These are phyloP conservation scores for Aspergillus sp. DNA, from an alignment of 2,329 filamentous ascomycete genomes.

Conservation along the genomic window DNA sequence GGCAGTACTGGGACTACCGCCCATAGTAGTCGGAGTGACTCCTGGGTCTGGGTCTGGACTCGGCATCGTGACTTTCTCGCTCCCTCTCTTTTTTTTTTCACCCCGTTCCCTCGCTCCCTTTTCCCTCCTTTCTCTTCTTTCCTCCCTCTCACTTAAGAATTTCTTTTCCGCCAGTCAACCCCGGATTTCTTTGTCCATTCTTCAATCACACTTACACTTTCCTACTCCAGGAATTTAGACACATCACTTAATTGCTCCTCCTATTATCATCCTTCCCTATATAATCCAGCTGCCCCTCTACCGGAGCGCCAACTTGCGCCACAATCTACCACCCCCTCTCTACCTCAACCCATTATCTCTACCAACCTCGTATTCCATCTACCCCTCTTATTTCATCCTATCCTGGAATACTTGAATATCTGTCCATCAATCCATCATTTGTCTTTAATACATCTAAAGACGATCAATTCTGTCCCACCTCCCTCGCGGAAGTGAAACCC, in stretches of 20 bases:
- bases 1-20: conserved; percentile 2
- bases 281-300: neutral
- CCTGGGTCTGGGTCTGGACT: conserved; percentile 4
- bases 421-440: too few relatives aligned
- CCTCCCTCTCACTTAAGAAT: conserved; percentile 4
- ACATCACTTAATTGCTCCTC: neutral
- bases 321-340: neutral
- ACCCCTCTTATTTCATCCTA: neutral
- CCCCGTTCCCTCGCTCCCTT: conserved; percentile 3
- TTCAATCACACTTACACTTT: neutral
- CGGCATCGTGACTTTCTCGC: neutral
- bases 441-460: neutral
- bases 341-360: neutral
- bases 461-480: neutral
- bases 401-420: neutral
- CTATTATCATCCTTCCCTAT: neutral
- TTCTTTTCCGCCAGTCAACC: neutral
- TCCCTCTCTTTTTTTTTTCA: neutral
- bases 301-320: neutral
- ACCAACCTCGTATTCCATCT: neutral
- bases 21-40: too few relatives aligned
- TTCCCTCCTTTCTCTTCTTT: neutral
- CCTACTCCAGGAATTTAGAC: neutral
- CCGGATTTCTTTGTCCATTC: neutral
- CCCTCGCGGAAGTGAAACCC: neutral